A percentile compares a stretch with the other conserved stretches of the same genome.
These are phyloP conservation scores for Cryptomeria japonica DNA, from an alignment of 75 land plant species.

Conservation along the genomic window DNA sequence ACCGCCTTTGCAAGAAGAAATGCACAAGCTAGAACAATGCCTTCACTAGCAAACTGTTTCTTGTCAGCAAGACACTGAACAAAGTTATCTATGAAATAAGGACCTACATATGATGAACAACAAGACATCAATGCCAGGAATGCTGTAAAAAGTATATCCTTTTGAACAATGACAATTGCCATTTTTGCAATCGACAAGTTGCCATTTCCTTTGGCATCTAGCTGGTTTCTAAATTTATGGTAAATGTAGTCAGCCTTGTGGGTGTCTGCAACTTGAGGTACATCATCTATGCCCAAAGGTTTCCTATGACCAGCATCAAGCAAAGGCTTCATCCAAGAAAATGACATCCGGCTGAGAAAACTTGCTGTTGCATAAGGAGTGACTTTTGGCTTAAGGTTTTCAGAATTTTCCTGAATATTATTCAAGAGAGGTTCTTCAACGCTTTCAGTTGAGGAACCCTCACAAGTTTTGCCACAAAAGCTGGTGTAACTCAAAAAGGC, in stretches of 20 bases:
- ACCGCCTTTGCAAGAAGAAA: conserved; percentile 51
- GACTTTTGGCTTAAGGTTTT: conserved; percentile 14
- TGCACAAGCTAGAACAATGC: conserved; percentile 43
- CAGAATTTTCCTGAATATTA: background rate
- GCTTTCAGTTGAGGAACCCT: background rate
- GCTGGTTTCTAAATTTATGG: conserved; percentile 32
- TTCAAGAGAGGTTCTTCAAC: conserved; percentile 6
- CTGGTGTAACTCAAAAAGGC: conserved; percentile 33
- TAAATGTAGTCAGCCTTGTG: conserved; percentile 44
- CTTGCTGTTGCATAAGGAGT: conserved; percentile 58
- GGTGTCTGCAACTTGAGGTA: conserved; percentile 52
- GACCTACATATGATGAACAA: conserved; percentile 61
- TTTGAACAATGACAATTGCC: conserved; percentile 28
- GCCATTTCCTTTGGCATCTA: conserved; percentile 24
- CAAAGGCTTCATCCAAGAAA: conserved; percentile 71
- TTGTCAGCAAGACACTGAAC: conserved; percentile 28
- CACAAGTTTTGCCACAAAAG: conserved; percentile 20
- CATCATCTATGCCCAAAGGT: conserved; percentile 41
- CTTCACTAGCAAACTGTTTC: conserved; percentile 26
- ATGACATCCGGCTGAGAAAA: conserved; percentile 52
- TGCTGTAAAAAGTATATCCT: conserved; percentile 35
- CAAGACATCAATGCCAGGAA: conserved; percentile 31
- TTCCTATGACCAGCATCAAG: background rate
- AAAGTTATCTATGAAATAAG: conserved; percentile 58
- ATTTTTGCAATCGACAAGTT: conserved; percentile 30